Evolutionary conservation across 352 stramenopile genomes (phyloP).

Genomic region (Globisporangium recalcitrans): DNA sequence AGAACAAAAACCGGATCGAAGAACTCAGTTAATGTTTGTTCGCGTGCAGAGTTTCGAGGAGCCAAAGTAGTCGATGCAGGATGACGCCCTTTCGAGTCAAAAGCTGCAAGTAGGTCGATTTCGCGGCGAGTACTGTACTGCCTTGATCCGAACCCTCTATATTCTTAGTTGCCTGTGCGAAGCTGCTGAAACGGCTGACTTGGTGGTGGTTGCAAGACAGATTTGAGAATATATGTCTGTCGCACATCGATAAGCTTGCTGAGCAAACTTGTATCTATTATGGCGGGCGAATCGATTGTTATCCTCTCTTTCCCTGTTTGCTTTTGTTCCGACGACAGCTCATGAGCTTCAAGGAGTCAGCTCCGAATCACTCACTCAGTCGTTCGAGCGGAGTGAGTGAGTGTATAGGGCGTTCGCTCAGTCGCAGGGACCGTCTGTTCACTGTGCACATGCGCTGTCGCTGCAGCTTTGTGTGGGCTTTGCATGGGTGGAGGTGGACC

Average conservation of each 20-base stretch:
- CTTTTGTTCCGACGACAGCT: constrained; percentile 1
- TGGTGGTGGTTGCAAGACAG: not conserved
- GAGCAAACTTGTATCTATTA: not conserved
- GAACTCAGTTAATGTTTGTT: too few species aligned
- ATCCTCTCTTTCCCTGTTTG: not conserved
- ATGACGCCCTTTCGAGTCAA: not conserved
- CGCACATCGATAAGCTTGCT: not conserved
- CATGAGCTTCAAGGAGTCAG: constrained; percentile 17
- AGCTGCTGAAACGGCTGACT: not conserved
- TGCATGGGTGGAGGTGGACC: constrained; percentile 16
- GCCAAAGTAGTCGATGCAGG: not conserved
- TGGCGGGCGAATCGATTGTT: not conserved
- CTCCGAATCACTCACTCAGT: not conserved
- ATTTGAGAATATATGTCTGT: not conserved
- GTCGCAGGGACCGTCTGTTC: constrained; percentile 1
- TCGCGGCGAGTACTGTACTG: not conserved
- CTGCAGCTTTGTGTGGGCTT: constrained; percentile 3
- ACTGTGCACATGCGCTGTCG: not conserved
- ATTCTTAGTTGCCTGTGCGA: too few species aligned
- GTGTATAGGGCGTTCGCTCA: not conserved
- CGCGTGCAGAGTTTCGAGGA: too few species aligned
- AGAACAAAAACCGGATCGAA: not conserved
- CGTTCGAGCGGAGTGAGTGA: not conserved
- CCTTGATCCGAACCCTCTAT: not conserved
- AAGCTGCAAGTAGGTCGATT: not conserved